phyloP scores from a whole-genome alignment of 768 basidiomycete species.

The Suillus weaverae region DNA sequence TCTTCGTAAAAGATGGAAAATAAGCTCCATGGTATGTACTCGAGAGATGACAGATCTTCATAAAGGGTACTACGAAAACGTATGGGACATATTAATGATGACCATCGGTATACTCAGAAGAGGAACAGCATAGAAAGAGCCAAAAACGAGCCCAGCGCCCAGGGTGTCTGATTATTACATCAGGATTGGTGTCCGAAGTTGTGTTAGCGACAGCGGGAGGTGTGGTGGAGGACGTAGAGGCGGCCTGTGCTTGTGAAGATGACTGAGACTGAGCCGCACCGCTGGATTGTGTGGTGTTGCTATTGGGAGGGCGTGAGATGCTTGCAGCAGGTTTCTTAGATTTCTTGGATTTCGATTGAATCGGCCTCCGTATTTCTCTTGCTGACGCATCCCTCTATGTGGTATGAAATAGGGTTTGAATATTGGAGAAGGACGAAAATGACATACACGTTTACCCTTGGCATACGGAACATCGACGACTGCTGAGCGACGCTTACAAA shows the following conservation, averaged over 20 bases:
- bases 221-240: background rate
- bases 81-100: background rate
- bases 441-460: background rate
- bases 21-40: no score
- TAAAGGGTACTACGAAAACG: background rate
- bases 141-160: background rate
- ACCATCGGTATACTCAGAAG: background rate
- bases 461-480: background rate
- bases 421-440: background rate
- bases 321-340: background rate
- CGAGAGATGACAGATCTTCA: no score
- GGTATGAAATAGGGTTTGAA: background rate
- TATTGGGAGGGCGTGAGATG: background rate
- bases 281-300: background rate
- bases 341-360: no score
- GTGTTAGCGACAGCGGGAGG: background rate
- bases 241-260: background rate
- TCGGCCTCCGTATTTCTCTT: background rate
- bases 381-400: background rate
- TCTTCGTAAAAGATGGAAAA: no score
- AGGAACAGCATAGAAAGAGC: background rate
- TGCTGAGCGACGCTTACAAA: fast-evolving
- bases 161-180: background rate
- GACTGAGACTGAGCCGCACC: background rate
- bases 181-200: background rate